These are phyloP conservation scores for Boletus sp. DNA, from an alignment of 768 basidiomycete genomes.

Conservation along the genomic window DNA sequence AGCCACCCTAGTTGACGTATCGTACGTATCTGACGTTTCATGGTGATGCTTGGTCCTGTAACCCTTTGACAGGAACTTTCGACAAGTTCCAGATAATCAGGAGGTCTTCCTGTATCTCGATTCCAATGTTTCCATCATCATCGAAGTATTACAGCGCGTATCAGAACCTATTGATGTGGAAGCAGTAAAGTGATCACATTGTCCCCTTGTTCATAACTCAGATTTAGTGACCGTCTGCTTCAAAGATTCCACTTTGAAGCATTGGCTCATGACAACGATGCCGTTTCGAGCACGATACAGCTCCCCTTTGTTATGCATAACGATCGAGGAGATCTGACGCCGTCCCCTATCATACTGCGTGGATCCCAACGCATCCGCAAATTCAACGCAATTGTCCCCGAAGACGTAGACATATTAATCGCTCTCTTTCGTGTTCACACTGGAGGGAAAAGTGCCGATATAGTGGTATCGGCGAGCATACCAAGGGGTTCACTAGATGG, in stretches of 20 bases:
- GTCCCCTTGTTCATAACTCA: slow-evolving; percentile 3
- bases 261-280: slow-evolving; percentile 87
- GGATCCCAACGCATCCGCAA: slow-evolving; percentile 77
- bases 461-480: slow-evolving; percentile 84
- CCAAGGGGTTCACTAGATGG: slow-evolving; percentile 45
- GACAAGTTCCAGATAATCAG: slow-evolving; percentile 92
- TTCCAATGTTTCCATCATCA: slow-evolving; percentile 70
- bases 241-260: slow-evolving; percentile 88
- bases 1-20: slow-evolving; percentile 68
- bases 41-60: neutral
- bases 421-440: slow-evolving; percentile 75
- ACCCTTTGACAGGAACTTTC: slow-evolving; percentile 46
- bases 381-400: slow-evolving; percentile 60
- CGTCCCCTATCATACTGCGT: slow-evolving; percentile 56
- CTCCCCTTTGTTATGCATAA: slow-evolving; percentile 40
- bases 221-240: slow-evolving; percentile 2
- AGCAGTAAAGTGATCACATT: slow-evolving; percentile 61
- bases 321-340: slow-evolving; percentile 48
- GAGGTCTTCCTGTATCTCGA: slow-evolving; percentile 83
- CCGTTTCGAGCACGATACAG: slow-evolving; percentile 48
- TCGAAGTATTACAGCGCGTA: slow-evolving; percentile 83
- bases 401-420: slow-evolving; percentile 74
- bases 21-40: slow-evolving; percentile 53
- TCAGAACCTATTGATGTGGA: slow-evolving; percentile 50
- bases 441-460: slow-evolving; percentile 59